These are phyloP conservation scores for Dittrichia graveolens DNA, from an alignment of 129 eudicot species.

Conservation along the genomic window DNA sequence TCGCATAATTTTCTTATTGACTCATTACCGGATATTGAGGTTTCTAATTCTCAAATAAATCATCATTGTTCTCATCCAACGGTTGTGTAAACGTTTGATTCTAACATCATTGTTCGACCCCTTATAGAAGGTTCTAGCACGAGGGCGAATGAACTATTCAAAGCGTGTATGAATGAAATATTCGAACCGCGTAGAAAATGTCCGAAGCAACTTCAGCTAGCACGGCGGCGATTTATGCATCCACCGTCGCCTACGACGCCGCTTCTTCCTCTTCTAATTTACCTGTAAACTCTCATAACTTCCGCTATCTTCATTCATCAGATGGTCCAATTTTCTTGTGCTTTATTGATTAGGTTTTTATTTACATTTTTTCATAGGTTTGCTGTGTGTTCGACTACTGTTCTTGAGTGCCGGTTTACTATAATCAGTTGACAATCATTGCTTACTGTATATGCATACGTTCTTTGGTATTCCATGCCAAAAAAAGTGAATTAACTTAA, in stretches of 20 bases:
- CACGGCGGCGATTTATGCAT: slow-evolving; percentile 41
- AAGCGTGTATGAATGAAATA: too few species aligned
- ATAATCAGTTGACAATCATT: neutral
- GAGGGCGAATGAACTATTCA: too few species aligned
- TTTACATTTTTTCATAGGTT: neutral
- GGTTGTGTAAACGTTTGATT: too few species aligned
- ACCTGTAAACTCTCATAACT: slow-evolving; percentile 49
- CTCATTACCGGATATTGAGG: too few species aligned
- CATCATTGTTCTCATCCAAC: too few species aligned
- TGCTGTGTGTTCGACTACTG: neutral
- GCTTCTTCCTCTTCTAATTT: slow-evolving; percentile 56
- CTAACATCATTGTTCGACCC: too few species aligned
- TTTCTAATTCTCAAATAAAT: too few species aligned
- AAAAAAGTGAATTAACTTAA: too few species aligned
- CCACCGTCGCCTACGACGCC: slow-evolving; percentile 50
- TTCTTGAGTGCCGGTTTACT: neutral
- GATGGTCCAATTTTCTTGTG: slow-evolving; percentile 12
- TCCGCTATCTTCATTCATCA: neutral
- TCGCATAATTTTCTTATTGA: too few species aligned
- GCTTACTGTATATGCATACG: neutral
- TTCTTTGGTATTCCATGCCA: too few species aligned
- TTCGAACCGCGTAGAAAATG: slow-evolving; percentile 45
- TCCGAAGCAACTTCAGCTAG: slow-evolving; percentile 64
- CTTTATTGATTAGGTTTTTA: neutral
- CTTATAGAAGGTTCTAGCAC: too few species aligned